These are phyloP conservation scores for Fusarium secorum DNA, from an alignment of 2,329 filamentous ascomycete genomes.

Conservation along the genomic window DNA sequence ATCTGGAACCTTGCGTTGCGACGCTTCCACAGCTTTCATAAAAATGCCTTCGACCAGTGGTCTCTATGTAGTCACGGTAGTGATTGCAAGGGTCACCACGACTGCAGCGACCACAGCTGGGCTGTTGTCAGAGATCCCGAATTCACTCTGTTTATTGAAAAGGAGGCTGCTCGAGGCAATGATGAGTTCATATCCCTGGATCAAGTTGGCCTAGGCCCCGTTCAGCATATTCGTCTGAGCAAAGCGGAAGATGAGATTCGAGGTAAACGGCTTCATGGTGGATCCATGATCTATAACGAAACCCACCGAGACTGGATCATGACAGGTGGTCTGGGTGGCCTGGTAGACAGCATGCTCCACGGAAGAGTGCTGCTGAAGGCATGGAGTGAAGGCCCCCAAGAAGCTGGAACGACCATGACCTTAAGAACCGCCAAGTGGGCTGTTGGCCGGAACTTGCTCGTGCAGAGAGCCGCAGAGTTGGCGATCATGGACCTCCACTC, in stretches of 20 bases:
- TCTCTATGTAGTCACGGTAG: background rate
- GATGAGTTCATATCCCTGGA: background rate
- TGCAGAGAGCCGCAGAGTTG: background rate
- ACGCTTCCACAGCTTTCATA: constrained; percentile 6
- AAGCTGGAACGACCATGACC: background rate
- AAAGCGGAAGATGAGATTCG: background rate
- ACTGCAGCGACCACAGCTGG: background rate
- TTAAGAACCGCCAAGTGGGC: background rate
- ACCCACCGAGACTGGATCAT: background rate
- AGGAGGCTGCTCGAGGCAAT: background rate
- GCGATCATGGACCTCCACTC: background rate
- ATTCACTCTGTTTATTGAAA: background rate
- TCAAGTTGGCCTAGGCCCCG: background rate
- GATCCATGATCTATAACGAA: background rate
- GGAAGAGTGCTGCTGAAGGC: background rate
- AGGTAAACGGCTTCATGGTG: background rate
- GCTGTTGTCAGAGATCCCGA: background rate
- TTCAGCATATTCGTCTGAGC: background rate
- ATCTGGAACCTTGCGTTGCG: constrained; percentile 17
- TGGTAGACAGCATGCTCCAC: constrained; percentile 3
- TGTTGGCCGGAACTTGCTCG: background rate
- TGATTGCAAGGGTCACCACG: background rate
- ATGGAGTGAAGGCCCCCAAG: background rate
- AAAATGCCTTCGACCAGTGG: background rate
- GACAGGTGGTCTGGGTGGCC: background rate